Evolutionary conservation across 805 yeast species (phyloP), one percentile per base, ranked within the genome.

Genomic region (Suhomyces canberraensis): DNA sequence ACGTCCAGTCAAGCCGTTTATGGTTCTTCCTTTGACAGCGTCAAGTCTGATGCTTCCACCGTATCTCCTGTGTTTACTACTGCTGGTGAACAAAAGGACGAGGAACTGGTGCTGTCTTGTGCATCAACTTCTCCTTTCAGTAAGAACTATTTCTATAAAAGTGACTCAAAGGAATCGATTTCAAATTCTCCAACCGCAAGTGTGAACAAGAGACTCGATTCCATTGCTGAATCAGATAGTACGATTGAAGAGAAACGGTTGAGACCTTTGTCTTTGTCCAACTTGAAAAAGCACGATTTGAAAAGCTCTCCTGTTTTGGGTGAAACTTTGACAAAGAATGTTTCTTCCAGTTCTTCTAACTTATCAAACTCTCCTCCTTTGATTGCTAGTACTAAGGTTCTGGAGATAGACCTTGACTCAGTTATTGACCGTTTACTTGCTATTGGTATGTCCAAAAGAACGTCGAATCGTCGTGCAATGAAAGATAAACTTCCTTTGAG

Each of bases 401-500:
- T 49, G 29, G 65, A 61, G n/a, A 47, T 78, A 27, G 77, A 82
- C 52, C 52, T 84, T 17, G 90, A 84, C 56, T 62, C 73, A 4
- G 71, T 81, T 19, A 82, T 84, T 45, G 81, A 78, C 31, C 75
- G 73, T 41, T 61, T 84, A 39, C 61, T 83, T 25, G 71, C 70
- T 19, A 58, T 73, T 9, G 84, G 84, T 3, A 57, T 40, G 41
- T 27, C 11, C 16, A 40, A 39, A 27, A 45, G 43, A 17, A 16
- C 40, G 1, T 18, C 35, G 4, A 13, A 39, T 7, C 39, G 44
- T 18, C 48, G 53, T 19, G 31, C 41, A 35, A 42, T 61, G 38
- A 63, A 70, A 18, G 72, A 71, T 44, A 71, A 72, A 39, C 73
- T 81, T 37, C 73, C 76, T 0, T 58, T 81, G 30, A 58, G 76